Evolutionary conservation across 257 asterid genomes (phyloP), one percentile per base, ranked within the genome.

Genomic region (Cordia subcordata): DNA sequence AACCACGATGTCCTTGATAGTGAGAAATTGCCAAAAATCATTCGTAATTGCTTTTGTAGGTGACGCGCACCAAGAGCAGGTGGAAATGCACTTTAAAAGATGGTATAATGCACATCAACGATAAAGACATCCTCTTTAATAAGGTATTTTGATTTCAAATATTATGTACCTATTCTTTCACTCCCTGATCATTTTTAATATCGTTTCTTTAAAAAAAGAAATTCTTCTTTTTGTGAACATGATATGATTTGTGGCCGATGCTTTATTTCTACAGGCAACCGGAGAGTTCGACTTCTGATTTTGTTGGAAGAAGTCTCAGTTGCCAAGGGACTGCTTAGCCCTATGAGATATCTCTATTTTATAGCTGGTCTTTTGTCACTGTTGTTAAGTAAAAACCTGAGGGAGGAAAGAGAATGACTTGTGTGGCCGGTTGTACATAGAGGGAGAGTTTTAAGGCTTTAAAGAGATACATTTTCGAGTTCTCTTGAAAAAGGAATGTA

Each of bases 51-150:
- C 32, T 57, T 60, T 62, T 64, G 53, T 58, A 88, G 97, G 97
- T 92, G 58, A 88, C 99, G 8, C 87, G 96, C 57, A 88, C 96
- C 57, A 92, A 92, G 84, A 92, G 94, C 95, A 81, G 84, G 90
- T 92, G 98, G 98, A 92, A 92, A 49, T 92, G 96, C 87, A 82
- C 82, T 44, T 76, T 92, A 73, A 88, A 88, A 83, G 87, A 86
- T 71, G 98, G 98, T 62, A 84, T 92, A 66, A 92, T 92, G 98
- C 98, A 86, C 83, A 88, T 92, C 75, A 88, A 88, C 65, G 77
- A 88, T 18, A 86, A 88, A 77, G 96, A 92, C 73, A 75, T 92
- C 60, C 88, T 92, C 72, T 92, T 92, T 60, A 79, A 79, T 42
- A 79, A 79, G 85, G 85, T 75, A 49, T 40, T 44, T n/a, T 39